Evolutionary conservation across 1,284 basidiomycete species (phyloP), one percentile per base, ranked within the genome.

Genomic region (Fomes fomentarius): DNA sequence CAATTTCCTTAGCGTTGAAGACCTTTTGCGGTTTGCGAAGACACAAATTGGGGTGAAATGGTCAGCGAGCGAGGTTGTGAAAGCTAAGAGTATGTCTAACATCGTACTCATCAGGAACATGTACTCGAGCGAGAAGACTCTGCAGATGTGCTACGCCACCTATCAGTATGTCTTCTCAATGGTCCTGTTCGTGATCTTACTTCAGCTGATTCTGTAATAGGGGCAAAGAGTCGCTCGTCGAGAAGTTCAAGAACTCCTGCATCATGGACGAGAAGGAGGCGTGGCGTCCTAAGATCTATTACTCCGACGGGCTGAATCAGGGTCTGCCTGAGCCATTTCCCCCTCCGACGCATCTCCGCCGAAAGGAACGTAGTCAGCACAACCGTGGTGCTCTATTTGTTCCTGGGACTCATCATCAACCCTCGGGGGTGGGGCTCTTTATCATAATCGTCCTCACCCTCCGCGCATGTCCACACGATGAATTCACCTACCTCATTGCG

Each of bases 111-210:
- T 12, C 63, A 91, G 90, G 91, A 92, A 93, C 67, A 85, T 92
- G 83, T 92, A 89, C 69, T 89, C 88, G 14, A 92, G 89, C 53
- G 90, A 94, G 70, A 94, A 94, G 68, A 84, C 91, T 12, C 72
- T 93, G 28, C 88, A 92, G 63, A 91, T 93, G 87, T 87, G 85
- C 60, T 94, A 93, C 64, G 92, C 92, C 2, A 92, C 89, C 60
- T 92, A 91, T 63, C 91, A 93, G 88, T 90, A 63, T 54, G 85
- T 79, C 24, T 11, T 30, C n/a, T n/a, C n/a, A n/a, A n/a, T n/a
- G n/a, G n/a, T n/a, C n/a, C n/a, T n/a, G n/a, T n/a, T n/a, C n/a
- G n/a, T n/a, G n/a, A n/a, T n/a, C n/a, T n/a, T n/a, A n/a, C n/a
- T n/a, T n/a, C n/a, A 12, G 22, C n/a, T 46, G 1, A 24, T 45